Evolutionary conservation across 495 filamentous ascomycete genomes (phyloP).

Genomic region (Chaetomidium leptoderma): DNA sequence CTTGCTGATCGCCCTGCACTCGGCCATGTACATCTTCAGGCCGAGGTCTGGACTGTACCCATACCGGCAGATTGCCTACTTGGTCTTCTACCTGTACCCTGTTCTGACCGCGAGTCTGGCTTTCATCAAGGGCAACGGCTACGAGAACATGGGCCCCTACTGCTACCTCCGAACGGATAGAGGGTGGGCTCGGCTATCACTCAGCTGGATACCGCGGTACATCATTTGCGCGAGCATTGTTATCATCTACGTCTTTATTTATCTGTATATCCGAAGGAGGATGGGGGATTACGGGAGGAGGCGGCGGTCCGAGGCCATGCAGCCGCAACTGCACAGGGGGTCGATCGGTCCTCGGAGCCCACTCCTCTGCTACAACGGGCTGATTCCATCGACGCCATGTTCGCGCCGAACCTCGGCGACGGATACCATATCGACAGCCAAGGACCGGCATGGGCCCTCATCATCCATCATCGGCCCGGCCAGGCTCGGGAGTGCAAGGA

Average conservation of each 20-base stretch:
- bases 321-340: background rate
- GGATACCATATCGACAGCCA: slow-evolving; percentile 24
- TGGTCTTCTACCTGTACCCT: slow-evolving; percentile 53
- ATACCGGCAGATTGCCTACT: slow-evolving; percentile 55
- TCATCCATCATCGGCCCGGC: slow-evolving; percentile 33
- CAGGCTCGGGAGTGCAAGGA: slow-evolving; percentile 10
- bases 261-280: slow-evolving; percentile 54
- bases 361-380: slow-evolving; percentile 38
- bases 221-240: slow-evolving; percentile 59
- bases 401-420: slow-evolving; percentile 27
- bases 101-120: slow-evolving; percentile 56
- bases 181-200: slow-evolving; percentile 60
- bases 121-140: slow-evolving; percentile 56
- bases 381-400: slow-evolving; percentile 35
- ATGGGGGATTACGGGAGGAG: slow-evolving; percentile 33
- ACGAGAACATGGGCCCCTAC: slow-evolving; percentile 56
- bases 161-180: slow-evolving; percentile 62
- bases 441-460: slow-evolving; percentile 26
- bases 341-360: slow-evolving; percentile 25
- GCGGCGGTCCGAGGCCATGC: slow-evolving; percentile 23
- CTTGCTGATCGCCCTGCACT: slow-evolving; percentile 67
- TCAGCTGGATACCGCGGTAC: slow-evolving; percentile 71
- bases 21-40: slow-evolving; percentile 61
- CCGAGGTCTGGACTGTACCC: slow-evolving; percentile 62
- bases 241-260: slow-evolving; percentile 60